Percentiles rank a stretch among this genome's conserved stretches.
phyloP scores from a whole-genome alignment of 164 flowering plant species.

The Berberis vulgaris region DNA sequence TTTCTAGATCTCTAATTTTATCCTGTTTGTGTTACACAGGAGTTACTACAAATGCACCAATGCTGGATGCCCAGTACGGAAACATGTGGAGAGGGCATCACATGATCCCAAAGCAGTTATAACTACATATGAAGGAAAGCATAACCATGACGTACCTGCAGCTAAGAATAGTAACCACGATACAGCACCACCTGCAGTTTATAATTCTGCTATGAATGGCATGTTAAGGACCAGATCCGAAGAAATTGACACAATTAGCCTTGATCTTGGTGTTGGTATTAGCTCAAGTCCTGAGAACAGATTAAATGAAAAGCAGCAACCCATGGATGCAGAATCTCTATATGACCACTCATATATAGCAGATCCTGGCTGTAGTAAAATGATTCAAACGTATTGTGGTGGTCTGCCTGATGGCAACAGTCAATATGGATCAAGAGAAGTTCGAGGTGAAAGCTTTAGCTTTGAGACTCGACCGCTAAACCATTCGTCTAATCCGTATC shows the following conservation, averaged over 20 bases:
- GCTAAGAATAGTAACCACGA: slow-evolving; percentile 56
- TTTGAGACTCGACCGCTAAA: slow-evolving; percentile 33
- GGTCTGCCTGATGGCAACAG: slow-evolving; percentile 30
- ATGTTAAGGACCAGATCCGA: slow-evolving; percentile 29
- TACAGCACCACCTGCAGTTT: slow-evolving; percentile 24
- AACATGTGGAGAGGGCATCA: slow-evolving; percentile 93
- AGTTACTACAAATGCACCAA: slow-evolving; percentile 94
- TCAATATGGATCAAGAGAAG: slow-evolving; percentile 45
- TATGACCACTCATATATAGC: slow-evolving; percentile 17
- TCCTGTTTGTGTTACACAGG: slow-evolving; percentile 34
- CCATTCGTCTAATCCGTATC: slow-evolving; percentile 47
- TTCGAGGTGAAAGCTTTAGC: slow-evolving; percentile 27
- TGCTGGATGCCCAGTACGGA: slow-evolving; percentile 87
- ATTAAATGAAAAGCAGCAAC: slow-evolving; percentile 27
- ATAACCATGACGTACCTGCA: slow-evolving; percentile 90
- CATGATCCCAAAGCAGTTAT: slow-evolving; percentile 96
- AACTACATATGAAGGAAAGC: slow-evolving; percentile 93
- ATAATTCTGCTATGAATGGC: slow-evolving; percentile 20
- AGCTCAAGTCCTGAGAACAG: slow-evolving; percentile 38
- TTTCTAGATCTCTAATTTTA: background rate
- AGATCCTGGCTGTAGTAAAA: slow-evolving; percentile 8
- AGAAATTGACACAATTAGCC: slow-evolving; percentile 52
- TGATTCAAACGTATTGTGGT: slow-evolving; percentile 29
- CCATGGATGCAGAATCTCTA: slow-evolving; percentile 13
- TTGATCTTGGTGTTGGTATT: slow-evolving; percentile 84